Conservation (phyloP, 192 early-diverging fungal genomes). For the Coemansia furcata region DNA sequence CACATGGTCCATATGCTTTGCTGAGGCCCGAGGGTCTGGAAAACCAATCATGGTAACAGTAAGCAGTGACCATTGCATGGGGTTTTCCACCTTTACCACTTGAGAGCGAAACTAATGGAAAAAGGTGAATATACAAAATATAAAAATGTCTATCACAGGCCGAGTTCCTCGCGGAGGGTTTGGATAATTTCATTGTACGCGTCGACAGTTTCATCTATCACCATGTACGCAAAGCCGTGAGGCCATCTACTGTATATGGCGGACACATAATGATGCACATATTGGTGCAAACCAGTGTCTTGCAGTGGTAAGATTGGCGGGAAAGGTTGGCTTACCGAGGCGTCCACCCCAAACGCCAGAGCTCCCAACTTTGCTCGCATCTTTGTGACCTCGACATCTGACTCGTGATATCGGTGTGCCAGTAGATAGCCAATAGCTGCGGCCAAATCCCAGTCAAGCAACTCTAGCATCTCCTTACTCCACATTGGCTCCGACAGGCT, state of each 20-base stretch:
- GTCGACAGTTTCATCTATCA: slow-evolving; percentile 42
- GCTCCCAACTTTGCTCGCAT: slow-evolving; percentile 37
- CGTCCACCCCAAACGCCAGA: slow-evolving; percentile 28
- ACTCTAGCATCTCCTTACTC: slow-evolving; percentile 17
- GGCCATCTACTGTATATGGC: slow-evolving; percentile 35
- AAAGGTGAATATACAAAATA: background rate
- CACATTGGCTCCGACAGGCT: slow-evolving; percentile 6
- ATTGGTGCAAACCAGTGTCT: slow-evolving; percentile 34
- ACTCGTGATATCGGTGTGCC: slow-evolving; percentile 26
- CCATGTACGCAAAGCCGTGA: slow-evolving; percentile 47
- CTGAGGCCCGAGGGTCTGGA: background rate
- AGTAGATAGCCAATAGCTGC: slow-evolving; percentile 40
- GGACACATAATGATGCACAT: slow-evolving; percentile 18
- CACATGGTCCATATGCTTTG: slow-evolving; percentile 31
- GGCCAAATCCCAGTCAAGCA: slow-evolving; percentile 50
- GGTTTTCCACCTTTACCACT: slow-evolving; percentile 23
- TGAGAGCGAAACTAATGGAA: background rate
- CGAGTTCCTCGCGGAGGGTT: slow-evolving; percentile 11
- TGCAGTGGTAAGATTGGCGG: slow-evolving; percentile 31
- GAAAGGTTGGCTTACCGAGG: slow-evolving; percentile 22
- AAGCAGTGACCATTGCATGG: slow-evolving; percentile 27
- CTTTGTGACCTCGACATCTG: slow-evolving; percentile 5
- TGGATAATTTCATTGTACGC: slow-evolving; percentile 44
- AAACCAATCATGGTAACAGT: slow-evolving; percentile 18
- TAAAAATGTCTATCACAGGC: background rate